Conservation (phyloP, 2,329 filamentous ascomycete species). For the Lecanicillium sp. region DNA sequence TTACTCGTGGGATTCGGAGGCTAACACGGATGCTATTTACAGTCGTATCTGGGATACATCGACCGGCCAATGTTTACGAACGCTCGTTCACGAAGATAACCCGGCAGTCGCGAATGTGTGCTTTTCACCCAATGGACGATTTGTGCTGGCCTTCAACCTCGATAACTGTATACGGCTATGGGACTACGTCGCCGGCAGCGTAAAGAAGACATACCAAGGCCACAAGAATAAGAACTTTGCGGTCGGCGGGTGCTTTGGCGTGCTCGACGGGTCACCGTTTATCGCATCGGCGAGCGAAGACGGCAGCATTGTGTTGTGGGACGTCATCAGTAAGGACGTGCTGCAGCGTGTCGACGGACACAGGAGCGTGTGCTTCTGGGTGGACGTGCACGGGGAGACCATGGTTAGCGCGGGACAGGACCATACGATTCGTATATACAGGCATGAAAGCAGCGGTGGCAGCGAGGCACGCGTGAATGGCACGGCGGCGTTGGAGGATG, state of each 20-base stretch:
- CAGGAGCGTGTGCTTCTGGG: slow-evolving; percentile 58
- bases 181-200: slow-evolving; percentile 87
- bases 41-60: slow-evolving; percentile 91
- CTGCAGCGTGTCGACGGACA: slow-evolving; percentile 57
- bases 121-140: slow-evolving; percentile 91
- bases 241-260: slow-evolving; percentile 76
- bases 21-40: too few relatives aligned
- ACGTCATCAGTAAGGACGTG: slow-evolving; percentile 76
- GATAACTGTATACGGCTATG: slow-evolving; percentile 87
- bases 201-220: slow-evolving; percentile 96
- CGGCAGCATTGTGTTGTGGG: slow-evolving; percentile 79
- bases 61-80: slow-evolving; percentile 90
- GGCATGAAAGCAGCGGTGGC: slow-evolving; percentile 18
- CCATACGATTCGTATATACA: slow-evolving; percentile 42
- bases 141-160: slow-evolving; percentile 83
- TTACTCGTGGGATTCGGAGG: too few relatives aligned
- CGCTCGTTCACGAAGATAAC: slow-evolving; percentile 93
- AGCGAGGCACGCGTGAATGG: slow-evolving; percentile 14
- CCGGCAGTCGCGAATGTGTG: slow-evolving; percentile 81
- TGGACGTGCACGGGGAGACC: slow-evolving; percentile 48
- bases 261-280: slow-evolving; percentile 44
- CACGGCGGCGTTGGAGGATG: slow-evolving; percentile 10
- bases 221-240: slow-evolving; percentile 80
- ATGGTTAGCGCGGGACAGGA: slow-evolving; percentile 54
- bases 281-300: slow-evolving; percentile 83